Evolutionary conservation across 768 basidiomycete genomes (phyloP), one percentile per base, ranked within the genome.

Genomic region (Tulasnella sp.): DNA sequence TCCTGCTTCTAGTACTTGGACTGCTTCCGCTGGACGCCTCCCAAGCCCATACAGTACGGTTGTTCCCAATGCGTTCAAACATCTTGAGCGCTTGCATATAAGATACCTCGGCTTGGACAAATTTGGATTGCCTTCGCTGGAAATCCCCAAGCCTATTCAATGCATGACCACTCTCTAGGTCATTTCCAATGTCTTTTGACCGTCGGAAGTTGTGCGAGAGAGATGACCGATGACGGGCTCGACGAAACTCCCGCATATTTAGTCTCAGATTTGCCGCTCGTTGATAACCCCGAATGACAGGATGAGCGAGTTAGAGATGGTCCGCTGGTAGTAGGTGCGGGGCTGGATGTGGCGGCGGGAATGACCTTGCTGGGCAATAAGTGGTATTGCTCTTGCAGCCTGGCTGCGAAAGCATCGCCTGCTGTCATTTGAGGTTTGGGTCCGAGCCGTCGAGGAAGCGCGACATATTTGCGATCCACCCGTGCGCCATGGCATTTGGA

Each of bases 161-260:
- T n/a, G n/a, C n/a, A n/a, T n/a, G n/a, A n/a, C n/a, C n/a, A n/a
- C n/a, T n/a, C n/a, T n/a, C n/a, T n/a, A n/a, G n/a, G n/a, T n/a
- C n/a, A n/a, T n/a, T n/a, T n/a, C n/a, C n/a, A n/a, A n/a, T n/a
- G n/a, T n/a, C n/a, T n/a, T n/a, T n/a, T n/a, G n/a, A n/a, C n/a
- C n/a, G n/a, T n/a, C n/a, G n/a, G n/a, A n/a, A n/a, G n/a, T n/a
- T n/a, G n/a, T n/a, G n/a, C n/a, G n/a, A n/a, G n/a, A n/a, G n/a
- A n/a, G n/a, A n/a, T n/a, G n/a, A n/a, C n/a, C n/a, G n/a, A n/a
- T n/a, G n/a, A n/a, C n/a, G n/a, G n/a, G 28, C 64, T 31, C 34
- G 64, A 31, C 64, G 64, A 69, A 31, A 69, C n/a, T 69, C 64
- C 64, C 64, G 64, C 64, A 69, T 69, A 69, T 12, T 69, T 31